phyloP scores from a whole-genome alignment of 495 filamentous ascomycete genomes.

The Parathielavia hyrcaniae region DNA sequence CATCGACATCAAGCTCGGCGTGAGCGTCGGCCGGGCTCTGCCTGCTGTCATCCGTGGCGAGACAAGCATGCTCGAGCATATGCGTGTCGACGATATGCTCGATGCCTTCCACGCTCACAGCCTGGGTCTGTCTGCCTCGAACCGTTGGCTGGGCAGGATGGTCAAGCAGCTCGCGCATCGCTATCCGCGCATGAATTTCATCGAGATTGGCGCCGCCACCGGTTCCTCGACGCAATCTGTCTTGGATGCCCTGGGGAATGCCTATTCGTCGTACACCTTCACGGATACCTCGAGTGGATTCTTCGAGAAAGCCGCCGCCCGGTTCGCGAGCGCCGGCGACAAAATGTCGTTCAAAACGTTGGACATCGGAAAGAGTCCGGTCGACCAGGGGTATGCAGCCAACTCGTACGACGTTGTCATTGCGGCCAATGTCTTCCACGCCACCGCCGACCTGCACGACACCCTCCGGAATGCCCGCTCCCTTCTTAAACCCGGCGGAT shows the following conservation, averaged over 20 bases:
- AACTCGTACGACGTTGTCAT: constrained; percentile 6
- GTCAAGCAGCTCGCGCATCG: neutral
- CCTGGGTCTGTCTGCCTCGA: neutral
- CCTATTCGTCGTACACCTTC: neutral
- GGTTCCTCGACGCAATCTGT: neutral
- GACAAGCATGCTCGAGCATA: neutral
- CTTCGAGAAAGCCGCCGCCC: neutral
- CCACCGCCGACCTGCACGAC: neutral
- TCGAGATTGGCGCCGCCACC: neutral
- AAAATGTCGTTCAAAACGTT: neutral
- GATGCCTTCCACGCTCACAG: neutral
- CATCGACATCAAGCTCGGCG: constrained; percentile 1
- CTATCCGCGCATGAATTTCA: neutral
- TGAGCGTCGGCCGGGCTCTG: neutral
- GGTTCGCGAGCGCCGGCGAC: neutral
- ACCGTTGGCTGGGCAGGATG: neutral
- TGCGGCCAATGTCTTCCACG: neutral
- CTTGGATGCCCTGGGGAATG: neutral
- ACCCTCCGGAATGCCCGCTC: neutral
- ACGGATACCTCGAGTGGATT: neutral
- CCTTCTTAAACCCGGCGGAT: constrained; percentile 4
- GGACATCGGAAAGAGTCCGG: neutral
- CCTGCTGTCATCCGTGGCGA: neutral
- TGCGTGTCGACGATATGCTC: neutral
- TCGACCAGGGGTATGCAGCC: neutral